These are phyloP conservation scores for Ophiosphaerella korrae DNA, from an alignment of 2,329 filamentous ascomycete species.

Conservation along the genomic window DNA sequence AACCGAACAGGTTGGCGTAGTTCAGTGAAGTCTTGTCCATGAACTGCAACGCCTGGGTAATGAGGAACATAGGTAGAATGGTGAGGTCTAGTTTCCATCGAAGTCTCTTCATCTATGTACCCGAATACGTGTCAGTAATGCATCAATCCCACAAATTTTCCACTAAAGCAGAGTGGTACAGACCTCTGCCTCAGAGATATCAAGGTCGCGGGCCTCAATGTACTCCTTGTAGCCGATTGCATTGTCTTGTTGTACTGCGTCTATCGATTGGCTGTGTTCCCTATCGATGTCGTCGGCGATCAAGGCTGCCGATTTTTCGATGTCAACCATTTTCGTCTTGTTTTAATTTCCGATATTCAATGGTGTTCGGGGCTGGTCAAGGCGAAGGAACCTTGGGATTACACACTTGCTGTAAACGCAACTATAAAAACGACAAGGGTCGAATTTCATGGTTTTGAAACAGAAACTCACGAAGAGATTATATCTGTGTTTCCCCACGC, in stretches of 20 bases:
- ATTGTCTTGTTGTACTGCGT: constrained; percentile 5
- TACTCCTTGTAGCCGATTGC: constrained; percentile 27
- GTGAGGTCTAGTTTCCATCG: constrained; percentile 31
- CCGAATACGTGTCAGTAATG: not conserved
- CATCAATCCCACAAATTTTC: not conserved
- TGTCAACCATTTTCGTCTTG: not conserved
- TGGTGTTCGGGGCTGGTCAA: too few species aligned
- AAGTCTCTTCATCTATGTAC: constrained; percentile 8
- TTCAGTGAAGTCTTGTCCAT: constrained; percentile 32
- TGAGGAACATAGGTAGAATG: constrained; percentile 29
- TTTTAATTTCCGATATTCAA: not conserved
- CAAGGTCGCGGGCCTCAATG: constrained; percentile 13
- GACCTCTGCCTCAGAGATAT: constrained; percentile 15
- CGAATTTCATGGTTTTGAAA: too few species aligned
- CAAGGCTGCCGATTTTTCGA: not conserved
- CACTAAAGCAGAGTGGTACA: not conserved
- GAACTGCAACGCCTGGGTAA: constrained; percentile 29
- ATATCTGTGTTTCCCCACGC: too few species aligned
- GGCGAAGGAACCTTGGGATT: too few species aligned
- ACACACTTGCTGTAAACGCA: too few species aligned
- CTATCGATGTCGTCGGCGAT: not conserved
- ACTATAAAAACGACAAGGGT: too few species aligned
- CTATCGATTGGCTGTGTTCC: not conserved
- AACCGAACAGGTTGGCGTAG: constrained; percentile 42
- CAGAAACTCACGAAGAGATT: too few species aligned